phyloP scores from a whole-genome alignment of 257 asterid species.

The Handroanthus guayacan region DNA sequence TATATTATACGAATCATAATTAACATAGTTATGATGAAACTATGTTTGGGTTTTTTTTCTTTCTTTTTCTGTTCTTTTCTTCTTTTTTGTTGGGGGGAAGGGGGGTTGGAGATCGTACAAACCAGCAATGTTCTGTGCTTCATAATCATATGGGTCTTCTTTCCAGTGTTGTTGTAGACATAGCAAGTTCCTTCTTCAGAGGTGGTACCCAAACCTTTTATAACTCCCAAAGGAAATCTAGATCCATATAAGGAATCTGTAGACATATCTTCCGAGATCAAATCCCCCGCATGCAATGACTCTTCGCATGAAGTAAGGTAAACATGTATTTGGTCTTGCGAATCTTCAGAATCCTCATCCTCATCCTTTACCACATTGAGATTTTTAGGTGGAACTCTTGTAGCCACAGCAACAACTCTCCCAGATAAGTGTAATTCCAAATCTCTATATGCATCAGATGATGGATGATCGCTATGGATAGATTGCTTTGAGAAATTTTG shows the following conservation, averaged over 20 bases:
- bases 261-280: slow-evolving; percentile 30
- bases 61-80: background rate
- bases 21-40: slow-evolving; percentile 22
- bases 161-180: slow-evolving; percentile 63
- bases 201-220: slow-evolving; percentile 82
- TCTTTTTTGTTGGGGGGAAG: background rate
- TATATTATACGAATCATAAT: slow-evolving; percentile 16
- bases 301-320: slow-evolving; percentile 57
- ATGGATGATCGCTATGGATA: slow-evolving; percentile 35
- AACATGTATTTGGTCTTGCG: slow-evolving; percentile 69
- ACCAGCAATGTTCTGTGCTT: slow-evolving; percentile 94
- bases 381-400: slow-evolving; percentile 66
- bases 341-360: slow-evolving; percentile 23
- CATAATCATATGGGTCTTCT: slow-evolving; percentile 84
- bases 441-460: slow-evolving; percentile 73
- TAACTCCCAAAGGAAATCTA: slow-evolving; percentile 67
- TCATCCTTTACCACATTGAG: slow-evolving; percentile 42
- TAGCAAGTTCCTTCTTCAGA: slow-evolving; percentile 88
- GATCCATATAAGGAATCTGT: slow-evolving; percentile 48
- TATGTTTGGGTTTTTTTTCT: background rate
- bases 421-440: slow-evolving; percentile 78
- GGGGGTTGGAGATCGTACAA: slow-evolving; percentile 15
- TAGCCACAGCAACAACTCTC: slow-evolving; percentile 81
- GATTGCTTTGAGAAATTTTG: slow-evolving; percentile 44
- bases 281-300: slow-evolving; percentile 33